Evolutionary conservation across 1,284 basidiomycete species (phyloP), one percentile per base, ranked within the genome.

Genomic region (Peniophora sp.): DNA sequence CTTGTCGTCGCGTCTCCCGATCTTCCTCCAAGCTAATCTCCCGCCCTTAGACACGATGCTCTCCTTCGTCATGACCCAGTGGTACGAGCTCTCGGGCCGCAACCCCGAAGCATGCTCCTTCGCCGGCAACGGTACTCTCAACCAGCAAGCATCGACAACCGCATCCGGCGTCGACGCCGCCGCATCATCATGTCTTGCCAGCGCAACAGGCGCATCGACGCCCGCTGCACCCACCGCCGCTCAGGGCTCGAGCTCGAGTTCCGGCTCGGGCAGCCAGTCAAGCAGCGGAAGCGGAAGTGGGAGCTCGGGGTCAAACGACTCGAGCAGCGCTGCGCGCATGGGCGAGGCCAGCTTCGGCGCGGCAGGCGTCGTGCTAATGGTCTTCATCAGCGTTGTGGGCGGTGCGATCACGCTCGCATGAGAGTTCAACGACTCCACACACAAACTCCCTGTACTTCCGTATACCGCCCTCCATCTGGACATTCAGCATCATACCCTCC

Each of bases 1-100:
- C 27, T 6, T 34, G 23, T 47, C 9, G 34, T 23, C n/a, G 5
- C 12, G 27, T 32, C 27, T 6, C 27, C 12, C 27, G 3, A 52
- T 39, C 57, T 48, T 44, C 17, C 45, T 49, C 54, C 50, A 34
- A 52, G 20, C 22, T 58, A 18, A 57, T 47, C 51, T 32, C 54
- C 41, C 27, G 43, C 48, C 6, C 24, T 27, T 55, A 3, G 22
- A 63, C 66, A 81, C 85, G 66, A 86, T 91, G 72, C 70, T 92
- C 46, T 90, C 88, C 35, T 96, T 83, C 66, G 83, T 85, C 51
- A 89, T 96, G 79, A 87, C 79, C 61, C 71, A 83, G 54, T 93
- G 80, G 68, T 95, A 87, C 64, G 81, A 89, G 62, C 63, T 72
- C 39, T 79, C 78, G 51, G 76, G 76, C 63, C 76, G 78, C 56